Percentiles rank a stretch among this genome's conserved stretches.
Conservation (phyloP, 805 yeast genomes). For the Lachancea dasiensis region DNA sequence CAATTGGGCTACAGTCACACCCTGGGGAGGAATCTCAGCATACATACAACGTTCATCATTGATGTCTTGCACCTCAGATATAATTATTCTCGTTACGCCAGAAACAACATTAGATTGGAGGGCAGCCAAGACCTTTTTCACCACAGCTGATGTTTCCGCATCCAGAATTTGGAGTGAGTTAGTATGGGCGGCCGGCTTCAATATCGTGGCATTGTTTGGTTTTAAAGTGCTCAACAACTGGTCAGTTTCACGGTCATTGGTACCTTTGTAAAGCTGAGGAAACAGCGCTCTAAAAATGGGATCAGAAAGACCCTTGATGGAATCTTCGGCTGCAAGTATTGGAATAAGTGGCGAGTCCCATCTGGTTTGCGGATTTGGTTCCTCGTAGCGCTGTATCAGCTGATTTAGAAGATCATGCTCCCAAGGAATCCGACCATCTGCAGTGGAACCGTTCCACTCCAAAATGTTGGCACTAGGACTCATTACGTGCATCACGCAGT, state of each 20-base stretch:
- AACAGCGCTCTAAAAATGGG: conserved; percentile 62
- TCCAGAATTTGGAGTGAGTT: conserved; percentile 78
- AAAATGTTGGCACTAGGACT: conserved; percentile 57
- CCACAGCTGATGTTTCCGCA: conserved; percentile 57
- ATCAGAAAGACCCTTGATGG: conserved; percentile 49
- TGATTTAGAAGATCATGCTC: conserved; percentile 57
- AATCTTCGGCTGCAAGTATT: conserved; percentile 37
- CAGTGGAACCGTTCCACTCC: conserved; percentile 47
- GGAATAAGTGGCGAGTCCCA: conserved; percentile 95
- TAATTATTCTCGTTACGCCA: conserved; percentile 43
- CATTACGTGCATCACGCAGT: conserved; percentile 75
- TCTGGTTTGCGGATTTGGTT: conserved; percentile 75
- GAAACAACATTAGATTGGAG: conserved; percentile 25
- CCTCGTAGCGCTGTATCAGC: conserved; percentile 82
- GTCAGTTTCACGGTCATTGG: conserved; percentile 18
- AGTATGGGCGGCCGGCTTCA: conserved; percentile 72
- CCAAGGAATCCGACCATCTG: conserved; percentile 44
- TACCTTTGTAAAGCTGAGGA: conserved; percentile 16
- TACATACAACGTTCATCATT: conserved; percentile 35
- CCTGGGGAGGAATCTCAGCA: conserved; percentile 57
- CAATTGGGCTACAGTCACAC: conserved; percentile 66
- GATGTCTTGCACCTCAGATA: conserved; percentile 34
- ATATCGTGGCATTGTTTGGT: conserved; percentile 79
- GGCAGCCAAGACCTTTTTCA: conserved; percentile 54
- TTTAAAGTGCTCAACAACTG: conserved; percentile 53